Percentiles rank a stretch among this genome's conserved stretches.
Conservation (phyloP, 2,329 filamentous ascomycete genomes). For the Talaromyces sp. region DNA sequence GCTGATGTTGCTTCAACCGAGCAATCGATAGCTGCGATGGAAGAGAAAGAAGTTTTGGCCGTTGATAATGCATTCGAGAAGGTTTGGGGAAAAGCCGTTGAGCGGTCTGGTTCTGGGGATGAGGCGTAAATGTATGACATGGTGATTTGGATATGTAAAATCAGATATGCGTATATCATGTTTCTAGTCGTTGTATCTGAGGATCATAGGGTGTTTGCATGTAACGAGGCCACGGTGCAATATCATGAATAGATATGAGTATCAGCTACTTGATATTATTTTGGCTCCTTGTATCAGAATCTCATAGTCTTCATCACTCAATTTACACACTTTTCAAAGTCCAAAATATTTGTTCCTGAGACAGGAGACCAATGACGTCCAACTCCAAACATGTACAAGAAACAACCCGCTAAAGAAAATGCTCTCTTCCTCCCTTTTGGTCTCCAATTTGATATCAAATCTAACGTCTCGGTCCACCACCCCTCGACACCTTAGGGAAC, state of each 20-base stretch:
- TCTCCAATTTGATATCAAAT: not conserved
- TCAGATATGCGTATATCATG: not conserved
- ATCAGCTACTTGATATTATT: not conserved
- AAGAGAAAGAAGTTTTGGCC: slow-evolving; percentile 4
- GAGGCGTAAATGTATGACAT: slow-evolving; percentile 9
- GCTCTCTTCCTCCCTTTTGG: not conserved
- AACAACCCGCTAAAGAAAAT: not conserved
- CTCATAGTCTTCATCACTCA: not conserved
- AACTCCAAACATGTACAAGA: slow-evolving; percentile 2
- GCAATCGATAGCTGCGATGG: slow-evolving; percentile 1
- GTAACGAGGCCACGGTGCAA: not conserved
- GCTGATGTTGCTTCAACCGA: slow-evolving; percentile 12
- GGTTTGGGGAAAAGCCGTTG: slow-evolving; percentile 39
- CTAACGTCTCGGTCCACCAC: slow-evolving; percentile 23
- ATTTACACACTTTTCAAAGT: not conserved
- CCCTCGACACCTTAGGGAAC: slow-evolving; percentile 65
- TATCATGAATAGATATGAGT: not conserved
- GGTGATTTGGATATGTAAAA: not conserved
- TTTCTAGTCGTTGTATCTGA: not conserved
- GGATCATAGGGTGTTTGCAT: not conserved
- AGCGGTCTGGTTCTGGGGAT: slow-evolving; percentile 13
- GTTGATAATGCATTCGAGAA: slow-evolving; percentile 32
- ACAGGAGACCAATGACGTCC: not conserved
- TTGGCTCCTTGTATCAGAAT: not conserved
- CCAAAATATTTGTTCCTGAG: not conserved